Conservation (phyloP, 139 green algal species). For the Chlamydomonas sp. region DNA sequence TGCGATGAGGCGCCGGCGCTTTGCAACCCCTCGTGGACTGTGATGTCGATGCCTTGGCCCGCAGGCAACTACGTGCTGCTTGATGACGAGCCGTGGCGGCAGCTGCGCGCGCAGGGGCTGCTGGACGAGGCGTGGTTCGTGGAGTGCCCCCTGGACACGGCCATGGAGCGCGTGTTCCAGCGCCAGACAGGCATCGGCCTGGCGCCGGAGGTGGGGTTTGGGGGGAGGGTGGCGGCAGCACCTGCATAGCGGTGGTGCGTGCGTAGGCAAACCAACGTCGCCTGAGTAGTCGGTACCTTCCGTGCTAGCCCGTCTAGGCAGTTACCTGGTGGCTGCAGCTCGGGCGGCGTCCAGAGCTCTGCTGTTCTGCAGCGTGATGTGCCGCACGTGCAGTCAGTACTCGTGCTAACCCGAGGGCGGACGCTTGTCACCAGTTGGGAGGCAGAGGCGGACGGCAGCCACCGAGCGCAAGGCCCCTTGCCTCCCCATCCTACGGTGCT, state of each 20-base stretch:
- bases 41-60: slow-evolving; percentile 66
- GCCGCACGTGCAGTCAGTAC: neutral
- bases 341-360: too few species aligned
- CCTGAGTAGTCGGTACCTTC: neutral
- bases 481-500: neutral
- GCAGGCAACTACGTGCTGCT: slow-evolving; percentile 96
- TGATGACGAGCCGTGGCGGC: slow-evolving; percentile 59
- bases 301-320: neutral
- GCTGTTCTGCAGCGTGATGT: neutral
- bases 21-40: neutral
- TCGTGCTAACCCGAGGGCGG: neutral
- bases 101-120: slow-evolving; percentile 49
- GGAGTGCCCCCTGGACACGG: slow-evolving; percentile 66
- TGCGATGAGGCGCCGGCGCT: too few species aligned
- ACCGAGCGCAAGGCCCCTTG: neutral
- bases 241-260: neutral
- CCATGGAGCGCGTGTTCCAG: slow-evolving; percentile 71
- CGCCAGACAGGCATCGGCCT: slow-evolving; percentile 68
- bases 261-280: neutral
- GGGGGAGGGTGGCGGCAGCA: neutral
- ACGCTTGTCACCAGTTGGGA: too few species aligned
- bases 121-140: slow-evolving; percentile 85
- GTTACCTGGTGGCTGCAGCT: neutral
- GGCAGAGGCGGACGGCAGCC: neutral
- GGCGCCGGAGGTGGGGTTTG: slow-evolving; percentile 38